These are phyloP conservation scores for Stachybotrys chartarum DNA, from an alignment of 2,329 filamentous ascomycete species.

Conservation along the genomic window DNA sequence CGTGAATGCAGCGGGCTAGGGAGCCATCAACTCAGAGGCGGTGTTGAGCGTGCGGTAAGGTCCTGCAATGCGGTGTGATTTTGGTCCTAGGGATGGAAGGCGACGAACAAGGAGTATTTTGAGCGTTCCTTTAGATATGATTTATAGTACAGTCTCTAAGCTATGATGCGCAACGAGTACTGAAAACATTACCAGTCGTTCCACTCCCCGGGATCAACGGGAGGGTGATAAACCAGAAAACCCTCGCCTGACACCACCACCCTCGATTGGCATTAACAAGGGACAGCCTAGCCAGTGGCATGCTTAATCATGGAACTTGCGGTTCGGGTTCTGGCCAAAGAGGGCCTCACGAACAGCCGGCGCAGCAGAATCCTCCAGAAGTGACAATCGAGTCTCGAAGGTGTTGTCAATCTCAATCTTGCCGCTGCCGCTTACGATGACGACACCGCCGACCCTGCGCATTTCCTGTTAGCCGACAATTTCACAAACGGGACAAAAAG, in stretches of 20 bases:
- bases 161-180: conserved; percentile 18
- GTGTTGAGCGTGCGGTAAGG: no score
- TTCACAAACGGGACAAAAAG: background rate
- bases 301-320: conserved; percentile 83
- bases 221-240: background rate
- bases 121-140: background rate
- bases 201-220: conserved; percentile 8
- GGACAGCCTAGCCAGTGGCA: background rate
- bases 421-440: conserved; percentile 73
- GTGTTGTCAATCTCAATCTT: conserved; percentile 99
- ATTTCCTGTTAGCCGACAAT: background rate
- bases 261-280: background rate
- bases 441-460: conserved; percentile 71
- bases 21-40: no score
- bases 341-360: conserved; percentile 78
- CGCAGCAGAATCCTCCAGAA: conserved; percentile 78
- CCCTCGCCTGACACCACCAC: background rate
- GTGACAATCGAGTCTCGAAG: conserved; percentile 79
- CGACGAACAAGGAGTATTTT: background rate
- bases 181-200: conserved; percentile 16
- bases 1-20: background rate
- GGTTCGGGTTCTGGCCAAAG: conserved; percentile 92
- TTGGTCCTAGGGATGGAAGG: background rate
- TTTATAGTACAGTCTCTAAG: conserved; percentile 27
- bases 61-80: no score